These are phyloP conservation scores for Trametes cingulata DNA, from an alignment of 768 basidiomycete species.

Conservation along the genomic window DNA sequence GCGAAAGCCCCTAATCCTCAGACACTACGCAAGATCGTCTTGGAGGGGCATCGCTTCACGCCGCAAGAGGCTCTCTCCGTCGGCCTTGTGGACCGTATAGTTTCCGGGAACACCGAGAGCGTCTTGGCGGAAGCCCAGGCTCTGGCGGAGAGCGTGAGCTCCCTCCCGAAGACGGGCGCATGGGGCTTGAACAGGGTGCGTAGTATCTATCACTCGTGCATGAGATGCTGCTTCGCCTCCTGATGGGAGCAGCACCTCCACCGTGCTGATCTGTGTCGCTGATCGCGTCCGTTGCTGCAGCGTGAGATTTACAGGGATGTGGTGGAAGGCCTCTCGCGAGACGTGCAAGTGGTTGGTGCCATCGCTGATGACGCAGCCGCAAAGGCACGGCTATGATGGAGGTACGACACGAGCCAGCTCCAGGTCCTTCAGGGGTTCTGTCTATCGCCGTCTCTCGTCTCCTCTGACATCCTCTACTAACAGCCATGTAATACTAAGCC, in stretches of 20 bases:
- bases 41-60: slow-evolving; percentile 81
- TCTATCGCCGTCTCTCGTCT: no score
- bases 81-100: slow-evolving; percentile 72
- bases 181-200: slow-evolving; percentile 75
- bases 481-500: neutral
- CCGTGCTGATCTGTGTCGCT: neutral
- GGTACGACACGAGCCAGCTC: no score
- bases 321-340: slow-evolving; percentile 41
- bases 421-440: no score
- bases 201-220: neutral
- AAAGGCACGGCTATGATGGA: slow-evolving; percentile 41
- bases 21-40: slow-evolving; percentile 67
- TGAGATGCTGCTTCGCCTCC: neutral
- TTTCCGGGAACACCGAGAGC: slow-evolving; percentile 55
- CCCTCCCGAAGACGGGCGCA: slow-evolving; percentile 56
- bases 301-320: slow-evolving; percentile 57
- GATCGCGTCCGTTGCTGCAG: slow-evolving; percentile 34
- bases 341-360: slow-evolving; percentile 38
- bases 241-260: neutral
- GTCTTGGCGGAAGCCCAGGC: slow-evolving; percentile 66
- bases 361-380: slow-evolving; percentile 52
- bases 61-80: slow-evolving; percentile 65
- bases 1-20: slow-evolving; percentile 63
- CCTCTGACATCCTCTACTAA: no score
- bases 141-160: slow-evolving; percentile 54